phyloP scores from a whole-genome alignment of 208 protist genomes.

The Trypanosoma caninum region DNA sequence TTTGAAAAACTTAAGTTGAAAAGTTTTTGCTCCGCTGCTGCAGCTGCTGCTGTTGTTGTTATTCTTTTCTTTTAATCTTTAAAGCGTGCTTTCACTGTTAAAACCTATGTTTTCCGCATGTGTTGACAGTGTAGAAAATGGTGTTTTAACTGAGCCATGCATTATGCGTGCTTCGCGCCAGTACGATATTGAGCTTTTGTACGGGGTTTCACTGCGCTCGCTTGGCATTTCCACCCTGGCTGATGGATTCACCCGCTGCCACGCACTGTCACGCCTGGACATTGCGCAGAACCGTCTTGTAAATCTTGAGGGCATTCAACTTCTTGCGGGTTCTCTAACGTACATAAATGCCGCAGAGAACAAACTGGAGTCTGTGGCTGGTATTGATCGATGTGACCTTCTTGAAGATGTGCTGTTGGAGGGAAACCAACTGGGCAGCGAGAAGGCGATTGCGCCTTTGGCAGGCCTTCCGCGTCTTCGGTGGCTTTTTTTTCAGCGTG shows the following conservation, averaged over 20 bases:
- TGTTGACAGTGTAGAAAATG: not conserved
- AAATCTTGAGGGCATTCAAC: conserved; percentile 48
- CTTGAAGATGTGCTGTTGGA: conserved; percentile 51
- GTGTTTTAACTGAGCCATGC: conserved; percentile 33
- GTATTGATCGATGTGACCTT: conserved; percentile 24
- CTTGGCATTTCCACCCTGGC: conserved; percentile 27
- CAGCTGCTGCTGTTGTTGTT: not conserved
- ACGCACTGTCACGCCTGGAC: conserved; percentile 47
- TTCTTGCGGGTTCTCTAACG: conserved; percentile 38
- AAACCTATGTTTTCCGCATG: not conserved
- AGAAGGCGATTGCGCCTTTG: conserved; percentile 32
- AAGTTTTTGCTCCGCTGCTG: not conserved
- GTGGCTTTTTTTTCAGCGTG: conserved; percentile 40
- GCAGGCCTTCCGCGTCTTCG: conserved; percentile 35
- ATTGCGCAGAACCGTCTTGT: conserved; percentile 59
- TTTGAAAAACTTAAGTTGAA: not conserved
- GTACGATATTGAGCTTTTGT: conserved; percentile 64
- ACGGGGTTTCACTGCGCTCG: conserved; percentile 24
- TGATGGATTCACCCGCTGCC: conserved; percentile 39
- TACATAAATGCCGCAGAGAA: conserved; percentile 76
- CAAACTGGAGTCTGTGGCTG: conserved; percentile 33
- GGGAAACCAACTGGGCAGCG: conserved; percentile 56
- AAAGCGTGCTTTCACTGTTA: not conserved
- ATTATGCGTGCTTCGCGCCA: conserved; percentile 45
- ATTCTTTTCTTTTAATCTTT: conserved; percentile 6